Evolutionary conservation across 192 early-diverging fungal species (phyloP).

Genomic region (Coemansia reversa): DNA sequence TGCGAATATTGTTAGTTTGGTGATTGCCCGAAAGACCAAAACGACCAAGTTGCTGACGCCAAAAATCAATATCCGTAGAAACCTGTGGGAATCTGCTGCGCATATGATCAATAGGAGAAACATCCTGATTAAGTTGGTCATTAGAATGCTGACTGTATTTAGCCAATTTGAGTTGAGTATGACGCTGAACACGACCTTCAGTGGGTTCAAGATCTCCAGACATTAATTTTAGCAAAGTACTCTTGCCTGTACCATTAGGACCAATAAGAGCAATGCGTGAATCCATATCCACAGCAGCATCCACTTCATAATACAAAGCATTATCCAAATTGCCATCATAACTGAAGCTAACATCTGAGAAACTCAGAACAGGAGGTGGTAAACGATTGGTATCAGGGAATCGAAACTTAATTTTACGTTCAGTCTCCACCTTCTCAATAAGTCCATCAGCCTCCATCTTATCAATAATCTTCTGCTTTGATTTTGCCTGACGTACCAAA

Average conservation of each 20-base stretch:
- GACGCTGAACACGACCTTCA: conserved; percentile 80
- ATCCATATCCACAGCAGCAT: conserved; percentile 96
- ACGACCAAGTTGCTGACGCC: conserved; percentile 88
- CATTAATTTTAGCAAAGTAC: conserved; percentile 98
- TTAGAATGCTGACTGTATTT: conserved; percentile 98
- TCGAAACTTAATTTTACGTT: conserved; percentile 76
- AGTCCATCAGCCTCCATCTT: conserved; percentile 99
- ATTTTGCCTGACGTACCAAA: conserved; percentile 97
- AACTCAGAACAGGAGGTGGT: conserved; percentile 93
- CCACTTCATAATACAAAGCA: conserved; percentile 85
- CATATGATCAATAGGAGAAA: conserved; percentile 90
- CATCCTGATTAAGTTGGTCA: conserved; percentile 89
- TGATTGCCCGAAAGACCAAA: conserved; percentile 92
- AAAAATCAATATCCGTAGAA: conserved; percentile 80
- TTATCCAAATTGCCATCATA: conserved; percentile 84
- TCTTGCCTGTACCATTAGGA: conserved; percentile 93
- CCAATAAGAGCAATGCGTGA: conserved; percentile 97
- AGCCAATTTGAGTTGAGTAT: conserved; percentile 90
- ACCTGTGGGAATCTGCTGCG: conserved; percentile 78
- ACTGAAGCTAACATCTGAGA: conserved; percentile 89
- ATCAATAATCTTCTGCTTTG: conserved; percentile 99
- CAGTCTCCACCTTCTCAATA: conserved; percentile 88
- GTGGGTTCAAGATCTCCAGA: conserved; percentile 81
- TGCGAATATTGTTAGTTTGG: conserved; percentile 86
- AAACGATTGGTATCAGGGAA: conserved; percentile 86